phyloP scores from a whole-genome alignment of 129 eudicot species.

The Flaveria bidentis region DNA sequence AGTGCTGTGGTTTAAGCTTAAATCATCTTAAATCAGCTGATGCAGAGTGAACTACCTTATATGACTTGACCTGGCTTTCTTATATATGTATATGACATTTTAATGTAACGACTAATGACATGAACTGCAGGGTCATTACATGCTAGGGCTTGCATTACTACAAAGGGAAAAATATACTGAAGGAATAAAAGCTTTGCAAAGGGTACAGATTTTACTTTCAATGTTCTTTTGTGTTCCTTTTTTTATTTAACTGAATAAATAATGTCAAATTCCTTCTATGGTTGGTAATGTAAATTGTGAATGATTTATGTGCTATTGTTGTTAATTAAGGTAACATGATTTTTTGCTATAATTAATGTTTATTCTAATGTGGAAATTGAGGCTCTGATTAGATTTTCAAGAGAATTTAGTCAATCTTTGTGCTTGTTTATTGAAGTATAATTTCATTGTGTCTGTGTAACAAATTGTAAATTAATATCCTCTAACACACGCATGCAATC shows the following conservation, averaged over 20 bases:
- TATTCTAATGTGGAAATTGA: not conserved
- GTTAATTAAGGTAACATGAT: not conserved
- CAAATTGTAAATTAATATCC: too few species aligned
- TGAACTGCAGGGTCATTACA: conserved; percentile 70
- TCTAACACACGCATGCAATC: not conserved
- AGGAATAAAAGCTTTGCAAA: conserved; percentile 69
- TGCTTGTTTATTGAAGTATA: not conserved
- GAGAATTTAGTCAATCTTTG: not conserved
- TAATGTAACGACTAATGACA: too few species aligned
- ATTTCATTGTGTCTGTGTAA: not conserved
- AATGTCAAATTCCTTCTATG: not conserved
- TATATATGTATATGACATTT: not conserved
- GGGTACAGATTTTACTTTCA: conserved; percentile 36
- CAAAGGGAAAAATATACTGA: conserved; percentile 55
- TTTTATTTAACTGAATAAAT: not conserved
- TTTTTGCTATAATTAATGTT: not conserved
- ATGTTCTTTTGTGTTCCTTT: not conserved
- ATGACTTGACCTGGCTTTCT: not conserved
- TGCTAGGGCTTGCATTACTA: conserved; percentile 79
- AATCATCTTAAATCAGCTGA: not conserved
- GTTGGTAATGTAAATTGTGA: not conserved
- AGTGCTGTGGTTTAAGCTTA: not conserved
- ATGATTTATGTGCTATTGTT: not conserved
- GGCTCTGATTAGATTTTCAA: not conserved
- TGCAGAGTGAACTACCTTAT: not conserved